phyloP scores from a whole-genome alignment of 345 rosid genomes.

The Geranium brycei region DNA sequence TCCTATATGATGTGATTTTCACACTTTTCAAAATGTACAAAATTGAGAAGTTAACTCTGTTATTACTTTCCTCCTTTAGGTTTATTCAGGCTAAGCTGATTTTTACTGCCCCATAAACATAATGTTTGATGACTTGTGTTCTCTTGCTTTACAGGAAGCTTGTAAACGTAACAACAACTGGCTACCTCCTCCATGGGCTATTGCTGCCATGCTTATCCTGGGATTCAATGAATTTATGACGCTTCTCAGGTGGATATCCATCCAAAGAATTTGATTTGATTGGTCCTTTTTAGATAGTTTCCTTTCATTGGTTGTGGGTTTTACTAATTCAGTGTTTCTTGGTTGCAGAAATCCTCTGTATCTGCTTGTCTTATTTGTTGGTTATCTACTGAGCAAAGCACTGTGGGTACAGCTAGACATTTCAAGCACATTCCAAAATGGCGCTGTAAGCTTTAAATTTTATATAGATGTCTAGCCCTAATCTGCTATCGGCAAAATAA shows the following conservation, averaged over 20 bases:
- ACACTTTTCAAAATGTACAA: too few species aligned
- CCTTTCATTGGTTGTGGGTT: conserved; percentile 1
- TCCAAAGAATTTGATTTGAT: background rate
- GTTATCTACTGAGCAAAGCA: conserved; percentile 65
- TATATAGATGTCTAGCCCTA: background rate
- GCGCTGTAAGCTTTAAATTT: conserved; percentile 50
- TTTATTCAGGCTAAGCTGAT: too few species aligned
- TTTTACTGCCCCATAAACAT: background rate
- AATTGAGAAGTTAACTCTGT: too few species aligned
- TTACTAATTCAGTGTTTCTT: conserved; percentile 6
- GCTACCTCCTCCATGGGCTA: conserved; percentile 99
- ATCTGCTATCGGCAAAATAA: background rate
- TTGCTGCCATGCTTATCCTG: conserved; percentile 59
- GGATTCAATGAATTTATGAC: conserved; percentile 99
- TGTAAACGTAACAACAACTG: conserved; percentile 85
- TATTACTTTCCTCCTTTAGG: too few species aligned
- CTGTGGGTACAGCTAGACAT: conserved; percentile 89
- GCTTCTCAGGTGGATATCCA: conserved; percentile 53
- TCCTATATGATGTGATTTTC: too few species aligned
- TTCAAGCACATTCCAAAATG: conserved; percentile 69
- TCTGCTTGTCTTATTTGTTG: conserved; percentile 54
- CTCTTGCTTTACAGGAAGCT: conserved; percentile 68
- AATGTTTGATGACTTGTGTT: background rate
- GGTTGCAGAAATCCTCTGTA: conserved; percentile 82
- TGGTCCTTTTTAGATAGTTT: background rate